Evolutionary conservation across 2,329 filamentous ascomycete species (phyloP).

Genomic region (Aspergillus sp.): DNA sequence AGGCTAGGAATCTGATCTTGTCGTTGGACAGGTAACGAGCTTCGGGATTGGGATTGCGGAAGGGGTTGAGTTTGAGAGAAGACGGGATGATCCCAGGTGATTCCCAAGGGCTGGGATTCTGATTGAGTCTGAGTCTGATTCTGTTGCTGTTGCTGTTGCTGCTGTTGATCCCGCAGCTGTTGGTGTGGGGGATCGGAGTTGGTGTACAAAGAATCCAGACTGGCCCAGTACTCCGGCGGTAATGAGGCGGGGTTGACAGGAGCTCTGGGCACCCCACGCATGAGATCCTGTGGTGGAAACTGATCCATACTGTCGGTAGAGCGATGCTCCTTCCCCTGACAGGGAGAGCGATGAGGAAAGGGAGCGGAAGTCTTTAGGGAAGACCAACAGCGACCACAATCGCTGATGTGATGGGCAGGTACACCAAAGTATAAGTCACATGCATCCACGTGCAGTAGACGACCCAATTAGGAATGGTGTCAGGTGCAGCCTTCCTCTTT

Average conservation of each 20-base stretch:
- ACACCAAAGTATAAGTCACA: slow-evolving; percentile 14
- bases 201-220: slow-evolving; percentile 33
- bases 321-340: slow-evolving; percentile 5
- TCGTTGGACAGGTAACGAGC: slow-evolving; percentile 22
- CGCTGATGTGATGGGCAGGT: neutral
- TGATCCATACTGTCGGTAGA: slow-evolving; percentile 34
- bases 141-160: slow-evolving; percentile 20
- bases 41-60: slow-evolving; percentile 15
- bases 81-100: slow-evolving; percentile 38
- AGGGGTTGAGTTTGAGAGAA: slow-evolving; percentile 25
- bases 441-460: slow-evolving; percentile 18
- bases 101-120: slow-evolving; percentile 26
- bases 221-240: slow-evolving; percentile 38
- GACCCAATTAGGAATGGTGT: slow-evolving; percentile 13
- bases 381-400: slow-evolving; percentile 1
- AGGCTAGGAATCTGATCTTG: slow-evolving; percentile 30
- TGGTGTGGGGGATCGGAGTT: slow-evolving; percentile 25
- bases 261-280: slow-evolving; percentile 28
- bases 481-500: slow-evolving; percentile 1
- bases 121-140: slow-evolving; percentile 20
- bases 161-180: slow-evolving; percentile 20
- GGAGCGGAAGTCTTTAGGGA: neutral
- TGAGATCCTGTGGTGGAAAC: slow-evolving; percentile 27
- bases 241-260: slow-evolving; percentile 27
- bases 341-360: neutral